These are phyloP conservation scores for Glaciozyma martinii DNA, from an alignment of 768 basidiomycete genomes.

Conservation along the genomic window DNA sequence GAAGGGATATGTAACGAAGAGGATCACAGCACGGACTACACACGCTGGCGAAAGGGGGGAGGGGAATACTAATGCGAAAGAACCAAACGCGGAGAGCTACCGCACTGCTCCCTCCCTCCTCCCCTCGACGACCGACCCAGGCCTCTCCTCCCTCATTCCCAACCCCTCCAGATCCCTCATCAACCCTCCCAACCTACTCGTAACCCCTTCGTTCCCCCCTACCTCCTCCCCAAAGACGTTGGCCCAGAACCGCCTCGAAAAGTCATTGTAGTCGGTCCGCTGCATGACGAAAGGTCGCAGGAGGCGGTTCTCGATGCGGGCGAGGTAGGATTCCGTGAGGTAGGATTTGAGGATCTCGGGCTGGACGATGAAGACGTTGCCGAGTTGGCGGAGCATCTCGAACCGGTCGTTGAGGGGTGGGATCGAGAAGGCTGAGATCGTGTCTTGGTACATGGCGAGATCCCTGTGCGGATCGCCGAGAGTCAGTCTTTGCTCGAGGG, in stretches of 20 bases:
- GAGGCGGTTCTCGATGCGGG: constrained; percentile 74
- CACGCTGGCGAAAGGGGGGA: too few relatives aligned
- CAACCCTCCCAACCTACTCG: too few relatives aligned
- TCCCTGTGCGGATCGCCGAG: constrained; percentile 51
- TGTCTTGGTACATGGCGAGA: constrained; percentile 91
- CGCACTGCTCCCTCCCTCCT: too few relatives aligned
- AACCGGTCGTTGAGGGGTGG: constrained; percentile 84
- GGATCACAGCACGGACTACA: too few relatives aligned
- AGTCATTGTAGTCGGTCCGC: constrained; percentile 66
- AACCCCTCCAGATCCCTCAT: too few relatives aligned
- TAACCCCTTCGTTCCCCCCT: too few relatives aligned
- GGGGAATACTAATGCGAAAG: too few relatives aligned
- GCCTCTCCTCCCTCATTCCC: too few relatives aligned
- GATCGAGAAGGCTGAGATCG: constrained; percentile 68
- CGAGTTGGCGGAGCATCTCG: constrained; percentile 94
- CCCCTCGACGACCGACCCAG: too few relatives aligned
- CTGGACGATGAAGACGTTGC: constrained; percentile 91
- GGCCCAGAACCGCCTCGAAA: constrained; percentile 29
- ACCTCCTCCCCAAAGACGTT: constrained; percentile 1
- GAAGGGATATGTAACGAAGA: too few relatives aligned
- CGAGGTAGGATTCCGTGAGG: constrained; percentile 80
- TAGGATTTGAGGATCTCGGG: constrained; percentile 92
- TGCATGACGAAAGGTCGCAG: constrained; percentile 84
- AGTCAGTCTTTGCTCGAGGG: neutral
- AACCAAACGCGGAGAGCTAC: too few relatives aligned